Evolutionary conservation across 108 stramenopile genomes (phyloP).

Genomic region (Schizochytrium sp.): DNA sequence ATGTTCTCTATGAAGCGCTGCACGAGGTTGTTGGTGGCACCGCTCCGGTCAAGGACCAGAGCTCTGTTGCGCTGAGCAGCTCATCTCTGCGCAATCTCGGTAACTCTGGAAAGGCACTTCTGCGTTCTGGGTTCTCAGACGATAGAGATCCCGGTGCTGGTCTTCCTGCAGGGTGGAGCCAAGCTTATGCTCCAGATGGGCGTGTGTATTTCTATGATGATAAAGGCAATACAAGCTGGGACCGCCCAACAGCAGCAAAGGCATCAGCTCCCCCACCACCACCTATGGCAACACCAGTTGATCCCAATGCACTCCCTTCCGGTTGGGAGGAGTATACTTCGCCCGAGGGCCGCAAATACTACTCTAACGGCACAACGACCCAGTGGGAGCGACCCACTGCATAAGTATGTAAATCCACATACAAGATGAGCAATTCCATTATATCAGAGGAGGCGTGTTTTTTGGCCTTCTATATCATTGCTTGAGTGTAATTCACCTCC

Average conservation of each 20-base stretch:
- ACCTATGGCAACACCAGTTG: background rate
- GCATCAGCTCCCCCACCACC: background rate
- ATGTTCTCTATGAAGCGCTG: constrained; percentile 24
- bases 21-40: background rate
- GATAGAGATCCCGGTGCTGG: background rate
- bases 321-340: constrained; percentile 48
- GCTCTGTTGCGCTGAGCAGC: background rate
- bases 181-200: constrained; percentile 5
- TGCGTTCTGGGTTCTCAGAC: constrained; percentile 23
- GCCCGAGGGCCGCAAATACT: constrained; percentile 33
- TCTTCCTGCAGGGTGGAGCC: constrained; percentile 2
- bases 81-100: background rate
- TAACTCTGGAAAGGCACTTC: constrained; percentile 20
- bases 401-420: background rate
- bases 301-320: background rate
- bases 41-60: background rate
- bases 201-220: constrained; percentile 19
- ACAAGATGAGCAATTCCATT: background rate
- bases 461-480: constrained; percentile 1
- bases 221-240: background rate
- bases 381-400: constrained; percentile 40
- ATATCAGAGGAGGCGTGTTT: background rate
- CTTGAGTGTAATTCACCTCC: background rate
- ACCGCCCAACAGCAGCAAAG: background rate
- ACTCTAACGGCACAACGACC: background rate